Conservation (phyloP, 257 asterid species). For the Salvia hispanica region DNA sequence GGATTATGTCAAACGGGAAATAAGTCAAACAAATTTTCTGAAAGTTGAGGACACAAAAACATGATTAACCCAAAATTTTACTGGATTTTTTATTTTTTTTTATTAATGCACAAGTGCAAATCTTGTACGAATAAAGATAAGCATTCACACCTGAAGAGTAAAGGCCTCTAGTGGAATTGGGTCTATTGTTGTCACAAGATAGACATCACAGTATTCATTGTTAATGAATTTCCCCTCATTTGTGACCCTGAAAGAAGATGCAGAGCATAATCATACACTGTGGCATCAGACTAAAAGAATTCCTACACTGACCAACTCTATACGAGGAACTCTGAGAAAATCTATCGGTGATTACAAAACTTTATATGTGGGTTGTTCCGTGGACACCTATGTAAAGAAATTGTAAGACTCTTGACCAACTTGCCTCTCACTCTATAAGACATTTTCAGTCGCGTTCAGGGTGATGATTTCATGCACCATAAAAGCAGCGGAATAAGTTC, state of each 20-base stretch:
- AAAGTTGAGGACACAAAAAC: background rate
- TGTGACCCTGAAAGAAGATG: slow-evolving; percentile 61
- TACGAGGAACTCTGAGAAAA: too few species aligned
- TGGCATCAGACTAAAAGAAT: background rate
- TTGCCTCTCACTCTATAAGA: too few species aligned
- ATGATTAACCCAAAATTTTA: background rate
- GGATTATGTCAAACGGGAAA: background rate
- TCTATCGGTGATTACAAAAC: too few species aligned
- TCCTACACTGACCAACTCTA: too few species aligned
- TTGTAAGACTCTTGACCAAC: too few species aligned
- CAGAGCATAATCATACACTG: slow-evolving; percentile 10
- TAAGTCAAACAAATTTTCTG: background rate
- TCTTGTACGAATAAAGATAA: slow-evolving; percentile 19
- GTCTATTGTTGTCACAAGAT: slow-evolving; percentile 82
- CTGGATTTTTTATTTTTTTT: too few species aligned
- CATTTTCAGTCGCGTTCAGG: background rate
- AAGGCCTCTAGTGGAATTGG: slow-evolving; percentile 97
- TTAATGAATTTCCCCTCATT: slow-evolving; percentile 77
- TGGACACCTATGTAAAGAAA: too few species aligned
- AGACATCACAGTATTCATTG: slow-evolving; percentile 90
- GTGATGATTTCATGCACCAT: background rate
- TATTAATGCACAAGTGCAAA: slow-evolving; percentile 3
- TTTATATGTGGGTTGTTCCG: too few species aligned
- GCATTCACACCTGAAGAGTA: slow-evolving; percentile 79
- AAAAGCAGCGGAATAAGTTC: slow-evolving; percentile 3